Evolutionary conservation across 164 flowering plant genomes (phyloP).

Genomic region (Vitis labrusca): DNA sequence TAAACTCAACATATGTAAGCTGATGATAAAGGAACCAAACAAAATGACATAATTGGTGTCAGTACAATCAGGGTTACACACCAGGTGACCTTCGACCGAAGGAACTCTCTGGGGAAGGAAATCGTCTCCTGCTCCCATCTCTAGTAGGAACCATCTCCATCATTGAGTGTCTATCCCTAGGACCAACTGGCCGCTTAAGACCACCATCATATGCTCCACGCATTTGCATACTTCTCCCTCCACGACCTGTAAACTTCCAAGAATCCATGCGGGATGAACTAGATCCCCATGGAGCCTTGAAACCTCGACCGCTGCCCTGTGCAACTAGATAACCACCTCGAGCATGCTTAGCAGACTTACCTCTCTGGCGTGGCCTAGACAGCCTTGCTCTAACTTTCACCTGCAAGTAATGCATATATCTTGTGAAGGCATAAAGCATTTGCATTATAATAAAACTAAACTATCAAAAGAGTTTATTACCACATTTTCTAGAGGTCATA

Average conservation of each 20-base stretch:
- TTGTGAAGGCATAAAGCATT: neutral
- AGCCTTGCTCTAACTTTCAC: constrained; percentile 29
- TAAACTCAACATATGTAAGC: neutral
- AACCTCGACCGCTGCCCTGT: constrained; percentile 11
- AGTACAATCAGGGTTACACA: constrained; percentile 10
- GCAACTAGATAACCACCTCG: constrained; percentile 20
- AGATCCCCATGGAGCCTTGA: constrained; percentile 16
- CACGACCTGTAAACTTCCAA: constrained; percentile 20
- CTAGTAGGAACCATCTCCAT: constrained; percentile 15
- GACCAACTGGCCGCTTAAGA: constrained; percentile 16
- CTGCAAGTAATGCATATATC: constrained; percentile 4
- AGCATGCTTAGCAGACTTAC: constrained; percentile 17
- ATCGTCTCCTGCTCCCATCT: constrained; percentile 14
- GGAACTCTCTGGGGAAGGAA: constrained; percentile 20
- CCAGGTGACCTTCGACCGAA: constrained; percentile 21
- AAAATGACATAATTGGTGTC: neutral
- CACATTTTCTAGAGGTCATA: too few relatives aligned
- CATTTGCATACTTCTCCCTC: constrained; percentile 18
- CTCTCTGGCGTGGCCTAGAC: constrained; percentile 30
- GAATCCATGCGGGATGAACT: constrained; percentile 13
- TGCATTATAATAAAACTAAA: too few relatives aligned
- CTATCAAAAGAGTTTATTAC: too few relatives aligned
- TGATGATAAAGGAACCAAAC: neutral
- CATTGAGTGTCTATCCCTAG: constrained; percentile 13
- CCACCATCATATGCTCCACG: constrained; percentile 17